Evolutionary conservation across 352 stramenopile genomes (phyloP).

Genomic region (Phytophthora brassicae): DNA sequence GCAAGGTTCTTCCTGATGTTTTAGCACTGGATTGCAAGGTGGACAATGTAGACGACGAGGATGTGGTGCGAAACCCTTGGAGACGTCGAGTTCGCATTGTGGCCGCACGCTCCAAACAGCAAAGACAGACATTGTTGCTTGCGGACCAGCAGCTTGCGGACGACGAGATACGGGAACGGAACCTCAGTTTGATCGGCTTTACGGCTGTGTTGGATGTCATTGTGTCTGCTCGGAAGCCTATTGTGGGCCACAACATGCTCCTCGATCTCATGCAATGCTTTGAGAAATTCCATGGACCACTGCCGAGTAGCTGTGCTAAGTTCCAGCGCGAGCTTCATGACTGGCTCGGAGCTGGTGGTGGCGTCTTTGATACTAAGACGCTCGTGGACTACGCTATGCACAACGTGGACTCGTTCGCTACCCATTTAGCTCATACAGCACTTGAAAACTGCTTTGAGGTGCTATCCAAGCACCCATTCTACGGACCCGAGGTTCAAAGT

Average conservation of each 20-base stretch:
- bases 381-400: constrained; percentile 69
- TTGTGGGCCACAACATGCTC: constrained; percentile 80
- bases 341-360: constrained; percentile 45
- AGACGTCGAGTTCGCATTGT: constrained; percentile 65
- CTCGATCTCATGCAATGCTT: constrained; percentile 83
- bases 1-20: constrained; percentile 42
- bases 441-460: constrained; percentile 68
- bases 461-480: constrained; percentile 66
- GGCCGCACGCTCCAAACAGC: constrained; percentile 17
- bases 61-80: constrained; percentile 52
- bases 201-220: constrained; percentile 64
- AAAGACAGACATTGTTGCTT: constrained; percentile 35
- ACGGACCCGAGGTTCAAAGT: constrained; percentile 49
- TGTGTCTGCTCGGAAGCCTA: constrained; percentile 42
- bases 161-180: constrained; percentile 42
- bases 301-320: constrained; percentile 52
- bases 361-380: constrained; percentile 77
- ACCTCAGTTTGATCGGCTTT: constrained; percentile 64
- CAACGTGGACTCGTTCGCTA: constrained; percentile 55
- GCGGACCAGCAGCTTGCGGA: constrained; percentile 34
- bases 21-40: constrained; percentile 63
- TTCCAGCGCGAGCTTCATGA: constrained; percentile 59
- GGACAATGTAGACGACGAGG: constrained; percentile 55
- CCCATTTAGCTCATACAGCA: constrained; percentile 59
- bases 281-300: constrained; percentile 69